phyloP scores from a whole-genome alignment of 2,329 filamentous ascomycete genomes.

The Botryotinia calthae region DNA sequence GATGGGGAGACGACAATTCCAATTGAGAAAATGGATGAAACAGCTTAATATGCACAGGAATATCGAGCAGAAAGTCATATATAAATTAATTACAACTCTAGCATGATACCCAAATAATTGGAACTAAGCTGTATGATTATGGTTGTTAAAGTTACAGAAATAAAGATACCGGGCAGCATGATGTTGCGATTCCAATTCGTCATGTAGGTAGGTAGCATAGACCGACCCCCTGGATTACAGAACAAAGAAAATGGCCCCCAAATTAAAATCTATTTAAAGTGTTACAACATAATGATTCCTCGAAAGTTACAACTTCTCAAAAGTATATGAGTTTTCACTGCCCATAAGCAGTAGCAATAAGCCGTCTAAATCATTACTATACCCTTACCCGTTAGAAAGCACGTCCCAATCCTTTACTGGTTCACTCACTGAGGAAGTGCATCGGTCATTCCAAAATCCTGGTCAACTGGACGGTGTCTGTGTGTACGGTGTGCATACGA shows the following conservation, averaged over 20 bases:
- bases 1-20: slow-evolving; percentile 18
- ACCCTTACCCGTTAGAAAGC: slow-evolving; percentile 1
- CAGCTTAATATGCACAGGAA: slow-evolving; percentile 9
- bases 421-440: neutral
- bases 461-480: neutral
- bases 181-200: neutral
- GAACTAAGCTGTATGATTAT: neutral
- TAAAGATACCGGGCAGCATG: neutral
- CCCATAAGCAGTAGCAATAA: neutral
- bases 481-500: neutral
- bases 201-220: neutral
- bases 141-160: neutral
- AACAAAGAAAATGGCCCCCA: neutral
- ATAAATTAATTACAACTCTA: slow-evolving; percentile 5
- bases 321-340: neutral
- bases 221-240: slow-evolving; percentile 3
- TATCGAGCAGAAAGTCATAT: neutral
- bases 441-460: neutral
- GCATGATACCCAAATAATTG: slow-evolving; percentile 19
- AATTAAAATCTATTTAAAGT: slow-evolving; percentile 18
- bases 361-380: neutral
- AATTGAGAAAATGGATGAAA: slow-evolving; percentile 8
- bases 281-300: neutral
- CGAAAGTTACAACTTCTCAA: neutral
- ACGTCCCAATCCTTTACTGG: slow-evolving; percentile 18